Conservation (phyloP, 306 rosid species). For the Medicago ruthenica region DNA sequence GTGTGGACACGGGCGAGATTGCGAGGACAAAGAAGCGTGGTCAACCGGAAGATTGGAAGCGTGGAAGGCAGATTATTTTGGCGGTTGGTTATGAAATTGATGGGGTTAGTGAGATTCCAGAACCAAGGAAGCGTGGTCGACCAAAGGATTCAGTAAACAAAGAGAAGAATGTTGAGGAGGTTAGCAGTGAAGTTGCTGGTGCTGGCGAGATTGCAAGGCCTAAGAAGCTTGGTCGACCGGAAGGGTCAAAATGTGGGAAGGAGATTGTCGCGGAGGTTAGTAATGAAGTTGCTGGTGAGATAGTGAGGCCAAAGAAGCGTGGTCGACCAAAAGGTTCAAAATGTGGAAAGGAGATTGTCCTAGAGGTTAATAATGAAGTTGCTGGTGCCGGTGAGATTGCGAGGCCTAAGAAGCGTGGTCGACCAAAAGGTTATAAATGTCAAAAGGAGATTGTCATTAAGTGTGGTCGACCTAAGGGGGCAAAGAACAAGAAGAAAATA, state of each 20-base stretch:
- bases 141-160: slow-evolving; percentile 51
- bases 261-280: neutral
- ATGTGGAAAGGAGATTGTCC: neutral
- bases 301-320: slow-evolving; percentile 16
- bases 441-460: neutral
- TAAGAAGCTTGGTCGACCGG: slow-evolving; percentile 33
- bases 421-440: slow-evolving; percentile 4
- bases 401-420: slow-evolving; percentile 17
- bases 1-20: slow-evolving; percentile 30
- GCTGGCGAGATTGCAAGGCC: neutral
- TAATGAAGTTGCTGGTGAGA: slow-evolving; percentile 12
- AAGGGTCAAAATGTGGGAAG: slow-evolving; percentile 45
- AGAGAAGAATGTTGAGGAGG: neutral
- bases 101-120: neutral
- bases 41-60: slow-evolving; percentile 42
- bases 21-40: slow-evolving; percentile 39
- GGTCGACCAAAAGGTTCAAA: slow-evolving; percentile 40
- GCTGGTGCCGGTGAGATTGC: slow-evolving; percentile 1
- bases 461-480: slow-evolving; percentile 34
- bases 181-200: slow-evolving; percentile 25
- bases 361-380: slow-evolving; percentile 32
- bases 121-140: slow-evolving; percentile 24
- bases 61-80: neutral
- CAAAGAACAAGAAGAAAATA: neutral
- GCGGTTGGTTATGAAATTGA: slow-evolving; percentile 31